Evolutionary conservation across 805 yeast genomes (phyloP), one percentile per base, ranked within the genome.

Genomic region (Kurtzmaniella fragi): DNA sequence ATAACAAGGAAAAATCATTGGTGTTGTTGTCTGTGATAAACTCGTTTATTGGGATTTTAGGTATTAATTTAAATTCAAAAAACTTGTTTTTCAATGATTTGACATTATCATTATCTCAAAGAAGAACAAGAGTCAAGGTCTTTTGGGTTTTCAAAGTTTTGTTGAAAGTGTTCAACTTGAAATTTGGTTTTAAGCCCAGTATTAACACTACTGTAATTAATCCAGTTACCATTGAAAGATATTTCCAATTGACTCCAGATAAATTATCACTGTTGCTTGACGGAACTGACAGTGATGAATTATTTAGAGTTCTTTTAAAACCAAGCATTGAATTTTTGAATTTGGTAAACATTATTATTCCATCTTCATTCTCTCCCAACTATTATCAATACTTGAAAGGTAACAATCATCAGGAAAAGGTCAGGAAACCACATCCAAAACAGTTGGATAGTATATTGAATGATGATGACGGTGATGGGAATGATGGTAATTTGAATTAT

Each of bases 141-240:
- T 64, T 80, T 42, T 73, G 80, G 63, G 61, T 77, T 2, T 64
- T 67, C 45, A 68, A 69, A 43, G 62, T 64, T 1, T 57, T 71
- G 35, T 54, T 68, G 34, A 65, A 65, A 43, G 64, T 70, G 40
- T 69, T 66, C 48, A 61, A 70, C 40, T 48, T 59, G 39, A 68
- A 69, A 46, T 69, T 69, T 47, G 74, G 74, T 2, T 69, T 64
- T 47, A 69, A 68, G 39, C 74, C 74, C 5, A 62, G 70, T 33
- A 57, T 69, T 37, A 69, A 68, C 42, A 69, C 74, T 9, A 69
- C 74, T 0, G 72, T 69, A 12, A 68, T 69, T 32, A 69, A 69
- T 40, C 74, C 74, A 2, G 72, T 68, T 9, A 69, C 74, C 3
- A 69, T 69, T 29, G 73, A 68, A 31, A 49, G 70, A 32, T 69